A percentile compares a stretch with the other conserved stretches of the same genome.
These are phyloP conservation scores for Rossbeevera mucosa DNA, from an alignment of 768 basidiomycete genomes.

Conservation along the genomic window DNA sequence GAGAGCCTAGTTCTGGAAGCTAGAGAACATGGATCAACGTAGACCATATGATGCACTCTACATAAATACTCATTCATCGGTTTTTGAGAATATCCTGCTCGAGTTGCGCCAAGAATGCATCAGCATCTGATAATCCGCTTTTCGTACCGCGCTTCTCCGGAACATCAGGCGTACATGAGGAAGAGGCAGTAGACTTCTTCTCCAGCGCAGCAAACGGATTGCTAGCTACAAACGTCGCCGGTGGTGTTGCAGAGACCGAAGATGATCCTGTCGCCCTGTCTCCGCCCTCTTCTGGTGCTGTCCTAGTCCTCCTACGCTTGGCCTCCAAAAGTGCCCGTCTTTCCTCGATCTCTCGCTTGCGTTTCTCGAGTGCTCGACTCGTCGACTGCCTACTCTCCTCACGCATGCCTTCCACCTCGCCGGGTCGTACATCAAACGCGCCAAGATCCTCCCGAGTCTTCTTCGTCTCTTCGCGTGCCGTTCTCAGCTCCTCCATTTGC, in stretches of 20 bases:
- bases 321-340: constrained; percentile 55
- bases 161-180: constrained; percentile 19
- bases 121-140: constrained; percentile 35
- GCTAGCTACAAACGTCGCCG: constrained; percentile 12
- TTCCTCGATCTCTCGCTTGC: constrained; percentile 71
- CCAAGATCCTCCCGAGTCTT: constrained; percentile 53
- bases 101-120: constrained; percentile 61
- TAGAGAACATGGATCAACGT: constrained; percentile 10
- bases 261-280: background rate
- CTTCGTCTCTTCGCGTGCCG: constrained; percentile 68
- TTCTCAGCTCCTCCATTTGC: constrained; percentile 81
- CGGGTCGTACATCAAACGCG: constrained; percentile 56
- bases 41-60: background rate
- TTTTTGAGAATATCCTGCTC: constrained; percentile 53
- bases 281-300: constrained; percentile 5
- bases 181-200: constrained; percentile 20
- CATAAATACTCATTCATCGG: background rate
- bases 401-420: constrained; percentile 77
- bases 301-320: constrained; percentile 55
- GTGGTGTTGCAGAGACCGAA: background rate
- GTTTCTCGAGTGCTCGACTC: constrained; percentile 59
- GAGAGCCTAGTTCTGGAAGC: constrained; percentile 43
- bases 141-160: constrained; percentile 23
- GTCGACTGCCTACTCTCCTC: constrained; percentile 30
- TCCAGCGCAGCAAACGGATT: constrained; percentile 56